These are phyloP conservation scores for Eucalyptus polyanthemos DNA, from an alignment of 345 rosid genomes.

Conservation along the genomic window DNA sequence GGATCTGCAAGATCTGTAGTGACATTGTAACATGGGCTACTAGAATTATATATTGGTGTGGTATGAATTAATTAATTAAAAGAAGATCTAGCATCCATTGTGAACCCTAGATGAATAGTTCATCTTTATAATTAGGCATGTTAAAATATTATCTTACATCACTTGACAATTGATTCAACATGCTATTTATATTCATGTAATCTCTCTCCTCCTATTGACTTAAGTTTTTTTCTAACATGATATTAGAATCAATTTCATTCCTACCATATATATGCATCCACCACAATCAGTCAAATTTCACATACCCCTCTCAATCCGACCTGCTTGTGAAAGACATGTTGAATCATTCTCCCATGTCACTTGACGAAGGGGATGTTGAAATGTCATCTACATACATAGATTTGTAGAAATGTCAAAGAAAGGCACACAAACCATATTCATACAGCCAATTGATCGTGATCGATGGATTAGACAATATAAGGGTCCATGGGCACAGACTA, in stretches of 20 bases:
- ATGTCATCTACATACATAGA: too few relatives aligned
- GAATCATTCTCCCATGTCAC: too few relatives aligned
- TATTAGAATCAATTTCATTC: neutral
- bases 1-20: neutral
- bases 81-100: neutral
- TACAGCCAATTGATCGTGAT: neutral
- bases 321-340: too few relatives aligned
- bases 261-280: too few relatives aligned
- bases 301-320: too few relatives aligned
- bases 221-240: neutral
- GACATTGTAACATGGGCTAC: neutral
- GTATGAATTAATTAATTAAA: neutral
- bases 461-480: neutral
- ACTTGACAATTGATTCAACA: too few relatives aligned
- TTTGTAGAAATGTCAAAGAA: neutral
- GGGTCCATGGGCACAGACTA: neutral
- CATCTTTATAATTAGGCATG: too few relatives aligned
- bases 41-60: neutral
- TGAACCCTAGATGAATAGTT: neutral
- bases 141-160: too few relatives aligned
- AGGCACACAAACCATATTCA: neutral
- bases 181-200: too few relatives aligned
- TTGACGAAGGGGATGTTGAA: too few relatives aligned
- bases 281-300: too few relatives aligned
- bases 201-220: too few relatives aligned